Evolutionary conservation across 495 filamentous ascomycete species (phyloP), one percentile per base, ranked within the genome.

Genomic region (Rhypophila decipiens): DNA sequence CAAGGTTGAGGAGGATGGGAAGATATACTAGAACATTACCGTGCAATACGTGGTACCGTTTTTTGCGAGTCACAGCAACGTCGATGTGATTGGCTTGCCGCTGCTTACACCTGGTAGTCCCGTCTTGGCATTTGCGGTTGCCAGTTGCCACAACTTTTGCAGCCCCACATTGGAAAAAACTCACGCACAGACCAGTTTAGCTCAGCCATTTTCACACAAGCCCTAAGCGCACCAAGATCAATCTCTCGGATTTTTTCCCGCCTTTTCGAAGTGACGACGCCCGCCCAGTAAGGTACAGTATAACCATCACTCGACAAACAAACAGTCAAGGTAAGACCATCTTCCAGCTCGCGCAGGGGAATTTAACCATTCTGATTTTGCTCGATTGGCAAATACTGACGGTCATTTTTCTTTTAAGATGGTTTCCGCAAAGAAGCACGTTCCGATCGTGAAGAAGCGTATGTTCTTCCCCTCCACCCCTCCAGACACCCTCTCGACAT

Each of bases 361-460:
- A 33, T 15, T 8, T 12, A 34, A 10, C 42, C 20, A 23, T 21
- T 49, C 21, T 29, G 19, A 39, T 48, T 29, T n/a, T 41, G 43
- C 36, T 24, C 22, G 4, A 23, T 23, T 19, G 50, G 7, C 10
- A 37, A 48, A 13, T 57, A 49, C 72, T 74, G 52, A 71, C 61
- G 47, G 44, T 44, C 7, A 31, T 31, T 13, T 48, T 24, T 34
- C 53, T 41, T n/a, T n/a, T n/a, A 58, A 97, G 89, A 97, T 98
- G 93, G 88, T 87, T 77, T 78, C 89, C 79, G 88, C 91, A 71
- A 96, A 94, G 86, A 91, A 93, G 78, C 91, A 96, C 76, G 80
- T 98, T 67, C 87, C 89, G 65, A 97, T 98, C 79, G 86, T 98
- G 60, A 98, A 98, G 86, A 98, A 98, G 87, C 87, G 87, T 91